These are phyloP conservation scores for Suillus clintonianus DNA, from an alignment of 768 basidiomycete genomes.

Conservation along the genomic window DNA sequence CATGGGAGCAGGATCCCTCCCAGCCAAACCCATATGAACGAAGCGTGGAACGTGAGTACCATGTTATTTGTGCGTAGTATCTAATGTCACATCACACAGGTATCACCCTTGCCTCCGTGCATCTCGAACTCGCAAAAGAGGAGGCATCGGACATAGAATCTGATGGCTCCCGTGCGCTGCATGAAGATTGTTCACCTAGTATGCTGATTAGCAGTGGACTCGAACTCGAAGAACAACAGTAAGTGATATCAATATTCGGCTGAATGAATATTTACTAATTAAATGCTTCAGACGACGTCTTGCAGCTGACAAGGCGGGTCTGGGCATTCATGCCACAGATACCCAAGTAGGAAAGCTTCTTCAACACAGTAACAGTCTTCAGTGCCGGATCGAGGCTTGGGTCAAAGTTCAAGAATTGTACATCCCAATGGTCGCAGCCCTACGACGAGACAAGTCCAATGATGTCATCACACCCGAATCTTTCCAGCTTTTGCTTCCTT, in stretches of 20 bases:
- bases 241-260: background rate
- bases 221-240: constrained; percentile 19
- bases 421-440: constrained; percentile 17
- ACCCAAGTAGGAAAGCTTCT: constrained; percentile 31
- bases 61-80: background rate
- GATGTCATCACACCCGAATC: background rate
- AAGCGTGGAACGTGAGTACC: background rate
- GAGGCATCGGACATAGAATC: background rate
- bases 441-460: background rate
- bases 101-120: constrained; percentile 1
- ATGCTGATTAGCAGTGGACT: constrained; percentile 12
- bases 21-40: constrained; percentile 25
- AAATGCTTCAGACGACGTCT: background rate
- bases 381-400: constrained; percentile 31
- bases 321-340: constrained; percentile 26
- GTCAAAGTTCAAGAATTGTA: constrained; percentile 27
- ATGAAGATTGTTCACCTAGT: constrained; percentile 6
- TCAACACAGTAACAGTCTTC: constrained; percentile 22
- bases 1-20: constrained; percentile 23
- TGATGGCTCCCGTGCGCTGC: background rate
- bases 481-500: background rate
- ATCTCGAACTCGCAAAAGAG: constrained; percentile 9
- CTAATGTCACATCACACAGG: background rate
- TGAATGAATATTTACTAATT: background rate
- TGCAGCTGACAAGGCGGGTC: background rate